Evolutionary conservation across 1,284 basidiomycete genomes (phyloP).

Genomic region (Ganoderma lucidum): DNA sequence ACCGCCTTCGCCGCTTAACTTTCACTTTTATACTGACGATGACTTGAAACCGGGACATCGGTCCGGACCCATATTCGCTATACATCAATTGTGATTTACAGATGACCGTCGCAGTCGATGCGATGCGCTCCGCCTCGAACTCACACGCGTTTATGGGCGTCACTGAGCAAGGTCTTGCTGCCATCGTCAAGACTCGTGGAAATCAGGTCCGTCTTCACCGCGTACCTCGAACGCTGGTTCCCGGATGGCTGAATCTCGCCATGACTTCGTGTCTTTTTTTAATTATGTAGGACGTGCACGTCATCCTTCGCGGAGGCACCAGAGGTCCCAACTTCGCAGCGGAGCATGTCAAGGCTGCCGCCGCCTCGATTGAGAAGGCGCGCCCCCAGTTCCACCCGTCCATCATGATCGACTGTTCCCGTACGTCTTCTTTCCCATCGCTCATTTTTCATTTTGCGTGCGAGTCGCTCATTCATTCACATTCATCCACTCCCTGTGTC

Average conservation of each 20-base stretch:
- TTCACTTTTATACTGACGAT: neutral
- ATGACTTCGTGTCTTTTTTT: neutral
- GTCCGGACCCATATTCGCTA: neutral
- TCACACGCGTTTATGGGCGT: constrained; percentile 99
- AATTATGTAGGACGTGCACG: constrained; percentile 76
- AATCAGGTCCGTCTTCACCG: constrained; percentile 54
- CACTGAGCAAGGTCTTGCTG: constrained; percentile 92
- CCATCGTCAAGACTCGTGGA: constrained; percentile 95
- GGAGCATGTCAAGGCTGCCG: constrained; percentile 80
- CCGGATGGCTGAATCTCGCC: neutral
- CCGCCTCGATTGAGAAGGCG: constrained; percentile 77
- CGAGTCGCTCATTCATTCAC: neutral
- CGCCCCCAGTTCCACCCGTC: constrained; percentile 66
- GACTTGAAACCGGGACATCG: neutral
- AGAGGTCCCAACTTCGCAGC: constrained; percentile 87
- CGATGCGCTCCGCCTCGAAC: constrained; percentile 92
- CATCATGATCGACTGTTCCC: constrained; percentile 88
- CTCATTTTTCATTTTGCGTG: neutral
- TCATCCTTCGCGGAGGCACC: constrained; percentile 92
- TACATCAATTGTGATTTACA: constrained; percentile 12
- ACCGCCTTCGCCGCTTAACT: neutral
- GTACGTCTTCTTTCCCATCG: constrained; percentile 50
- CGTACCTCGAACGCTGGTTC: neutral
- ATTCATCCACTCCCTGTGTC: neutral
- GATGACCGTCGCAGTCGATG: constrained; percentile 88